Conservation (phyloP, 345 rosid species). For the Balakata baccata region DNA sequence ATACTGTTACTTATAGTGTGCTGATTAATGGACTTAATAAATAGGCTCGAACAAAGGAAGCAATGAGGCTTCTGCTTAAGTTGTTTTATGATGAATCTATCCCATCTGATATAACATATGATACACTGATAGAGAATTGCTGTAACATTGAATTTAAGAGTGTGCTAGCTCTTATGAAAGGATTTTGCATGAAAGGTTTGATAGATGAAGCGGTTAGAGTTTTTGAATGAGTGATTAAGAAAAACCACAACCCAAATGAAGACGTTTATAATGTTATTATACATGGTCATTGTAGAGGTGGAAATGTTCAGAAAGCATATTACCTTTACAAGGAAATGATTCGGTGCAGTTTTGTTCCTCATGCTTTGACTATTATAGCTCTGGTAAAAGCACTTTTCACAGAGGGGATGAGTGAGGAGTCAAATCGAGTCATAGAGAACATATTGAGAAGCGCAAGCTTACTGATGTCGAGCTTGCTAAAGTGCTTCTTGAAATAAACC, state of each 20-base stretch:
- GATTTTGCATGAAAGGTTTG: constrained; percentile 92
- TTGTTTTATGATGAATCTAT: constrained; percentile 69
- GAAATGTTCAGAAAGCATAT: constrained; percentile 57
- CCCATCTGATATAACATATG: constrained; percentile 59
- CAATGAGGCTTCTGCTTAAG: constrained; percentile 75
- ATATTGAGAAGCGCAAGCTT: constrained; percentile 65
- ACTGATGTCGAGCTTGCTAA: constrained; percentile 73
- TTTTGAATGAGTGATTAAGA: constrained; percentile 63
- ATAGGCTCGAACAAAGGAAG: constrained; percentile 78
- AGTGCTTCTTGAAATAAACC: constrained; percentile 68
- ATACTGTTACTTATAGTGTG: constrained; percentile 83
- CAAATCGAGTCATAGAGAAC: constrained; percentile 50
- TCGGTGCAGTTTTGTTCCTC: constrained; percentile 53
- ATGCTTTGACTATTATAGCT: constrained; percentile 61
- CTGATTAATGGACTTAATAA: constrained; percentile 85
- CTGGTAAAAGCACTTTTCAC: constrained; percentile 58
- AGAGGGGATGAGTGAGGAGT: constrained; percentile 50
- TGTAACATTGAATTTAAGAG: constrained; percentile 56
- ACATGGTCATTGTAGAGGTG: constrained; percentile 75
- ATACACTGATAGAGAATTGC: constrained; percentile 70
- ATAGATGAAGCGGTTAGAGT: constrained; percentile 76
- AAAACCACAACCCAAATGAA: constrained; percentile 56
- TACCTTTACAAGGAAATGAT: constrained; percentile 65
- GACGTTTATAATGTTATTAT: constrained; percentile 68
- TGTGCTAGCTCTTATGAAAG: constrained; percentile 66